Evolutionary conservation across 495 filamentous ascomycete genomes (phyloP).

Genomic region (Jackrogersella multiformis): DNA sequence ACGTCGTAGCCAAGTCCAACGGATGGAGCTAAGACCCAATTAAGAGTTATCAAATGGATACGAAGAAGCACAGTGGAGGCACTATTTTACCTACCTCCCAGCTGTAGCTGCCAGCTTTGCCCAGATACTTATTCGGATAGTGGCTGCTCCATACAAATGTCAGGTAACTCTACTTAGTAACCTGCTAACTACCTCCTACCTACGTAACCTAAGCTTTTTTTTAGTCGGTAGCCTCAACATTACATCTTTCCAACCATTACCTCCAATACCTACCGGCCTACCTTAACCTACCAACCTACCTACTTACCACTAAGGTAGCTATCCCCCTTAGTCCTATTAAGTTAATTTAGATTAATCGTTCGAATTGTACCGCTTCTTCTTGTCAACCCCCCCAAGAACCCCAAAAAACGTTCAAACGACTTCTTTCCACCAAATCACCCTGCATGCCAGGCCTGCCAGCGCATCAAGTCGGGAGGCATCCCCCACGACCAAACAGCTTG

Average conservation of each 20-base stretch:
- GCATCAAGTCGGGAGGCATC: conserved; percentile 41
- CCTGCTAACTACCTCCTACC: too few species aligned
- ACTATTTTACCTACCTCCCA: background rate
- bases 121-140: conserved; percentile 29
- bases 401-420: conserved; percentile 10
- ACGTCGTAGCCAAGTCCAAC: background rate
- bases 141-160: conserved; percentile 13
- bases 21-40: conserved; percentile 19
- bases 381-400: background rate
- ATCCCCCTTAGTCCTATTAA: background rate
- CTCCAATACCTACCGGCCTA: too few species aligned
- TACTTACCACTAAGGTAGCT: background rate
- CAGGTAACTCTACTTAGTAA: too few species aligned
- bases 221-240: conserved; percentile 15
- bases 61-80: conserved; percentile 20
- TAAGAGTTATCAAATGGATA: background rate
- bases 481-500: conserved; percentile 37
- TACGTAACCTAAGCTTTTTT: conserved; percentile 14
- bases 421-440: conserved; percentile 35
- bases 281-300: too few species aligned
- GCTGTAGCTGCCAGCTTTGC: background rate
- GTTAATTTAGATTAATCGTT: conserved; percentile 2
- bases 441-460: conserved; percentile 42
- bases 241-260: background rate
- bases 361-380: conserved; percentile 21